These are phyloP conservation scores for Boletus insuetus DNA, from an alignment of 768 basidiomycete genomes.

Conservation along the genomic window DNA sequence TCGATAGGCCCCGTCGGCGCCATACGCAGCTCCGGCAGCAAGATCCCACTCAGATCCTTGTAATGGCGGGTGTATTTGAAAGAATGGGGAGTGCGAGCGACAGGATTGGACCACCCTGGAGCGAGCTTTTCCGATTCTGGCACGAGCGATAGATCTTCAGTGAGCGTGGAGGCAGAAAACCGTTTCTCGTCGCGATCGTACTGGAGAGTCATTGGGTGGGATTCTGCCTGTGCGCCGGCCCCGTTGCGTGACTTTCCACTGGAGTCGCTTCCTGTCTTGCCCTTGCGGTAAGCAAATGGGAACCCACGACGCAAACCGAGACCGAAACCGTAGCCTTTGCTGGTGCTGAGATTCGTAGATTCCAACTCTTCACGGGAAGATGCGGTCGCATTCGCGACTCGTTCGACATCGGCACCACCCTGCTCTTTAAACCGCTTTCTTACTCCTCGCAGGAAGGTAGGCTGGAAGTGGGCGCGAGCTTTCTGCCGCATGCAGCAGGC, in stretches of 20 bases:
- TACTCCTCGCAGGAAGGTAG: not conserved
- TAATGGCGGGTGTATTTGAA: slow-evolving; percentile 9
- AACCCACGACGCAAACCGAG: slow-evolving; percentile 30
- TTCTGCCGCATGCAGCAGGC: slow-evolving; percentile 50
- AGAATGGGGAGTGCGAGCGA: slow-evolving; percentile 11
- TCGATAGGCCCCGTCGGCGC: slow-evolving; percentile 13
- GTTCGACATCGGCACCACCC: slow-evolving; percentile 9
- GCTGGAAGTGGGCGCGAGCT: slow-evolving; percentile 26
- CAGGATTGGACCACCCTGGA: slow-evolving; percentile 31
- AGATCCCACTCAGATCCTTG: slow-evolving; percentile 11
- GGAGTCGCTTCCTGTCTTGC: slow-evolving; percentile 19
- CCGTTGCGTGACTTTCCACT: slow-evolving; percentile 17
- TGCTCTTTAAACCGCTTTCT: not conserved
- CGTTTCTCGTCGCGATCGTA: slow-evolving; percentile 29
- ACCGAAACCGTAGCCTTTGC: slow-evolving; percentile 34
- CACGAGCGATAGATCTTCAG: slow-evolving; percentile 14
- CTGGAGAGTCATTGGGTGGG: slow-evolving; percentile 22
- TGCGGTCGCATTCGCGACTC: not conserved
- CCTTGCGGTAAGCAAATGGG: slow-evolving; percentile 24
- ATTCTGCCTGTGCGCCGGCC: slow-evolving; percentile 10
- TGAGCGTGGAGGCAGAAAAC: slow-evolving; percentile 23
- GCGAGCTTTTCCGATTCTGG: slow-evolving; percentile 35
- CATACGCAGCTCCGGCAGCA: slow-evolving; percentile 21
- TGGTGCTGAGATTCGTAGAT: slow-evolving; percentile 28
- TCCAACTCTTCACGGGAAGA: slow-evolving; percentile 26